Conservation (phyloP, 352 stramenopile species). For the Phytopythium helicoides region DNA sequence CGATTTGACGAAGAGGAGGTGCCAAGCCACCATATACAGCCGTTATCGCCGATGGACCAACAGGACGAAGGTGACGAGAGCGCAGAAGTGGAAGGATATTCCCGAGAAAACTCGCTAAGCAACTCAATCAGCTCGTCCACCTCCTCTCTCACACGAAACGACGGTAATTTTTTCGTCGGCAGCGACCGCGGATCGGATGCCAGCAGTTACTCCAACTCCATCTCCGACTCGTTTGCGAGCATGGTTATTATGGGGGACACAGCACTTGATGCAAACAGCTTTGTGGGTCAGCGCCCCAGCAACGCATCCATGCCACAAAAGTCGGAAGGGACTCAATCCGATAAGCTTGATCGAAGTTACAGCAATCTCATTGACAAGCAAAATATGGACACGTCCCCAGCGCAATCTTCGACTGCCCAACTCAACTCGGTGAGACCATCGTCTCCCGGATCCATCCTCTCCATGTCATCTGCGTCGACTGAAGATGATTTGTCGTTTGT, state of each 20-base stretch:
- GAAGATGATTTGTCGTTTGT: conserved; percentile 24
- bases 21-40: background rate
- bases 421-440: conserved; percentile 1
- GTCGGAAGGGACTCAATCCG: background rate
- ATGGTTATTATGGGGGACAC: conserved; percentile 29
- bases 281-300: conserved; percentile 6
- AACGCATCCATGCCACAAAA: background rate
- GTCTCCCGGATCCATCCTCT: conserved; percentile 8
- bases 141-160: conserved; percentile 12
- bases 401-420: conserved; percentile 3
- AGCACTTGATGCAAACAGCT: conserved; percentile 11
- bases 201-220: conserved; percentile 20
- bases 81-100: background rate
- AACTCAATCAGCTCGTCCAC: conserved; percentile 3
- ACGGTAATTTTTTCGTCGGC: conserved; percentile 33
- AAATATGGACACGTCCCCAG: conserved; percentile 1
- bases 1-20: conserved; percentile 4
- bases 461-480: conserved; percentile 15
- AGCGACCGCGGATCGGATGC: conserved; percentile 10
- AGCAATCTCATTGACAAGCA: conserved; percentile 15
- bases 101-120: conserved; percentile 2
- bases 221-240: conserved; percentile 25
- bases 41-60: background rate
- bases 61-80: background rate
- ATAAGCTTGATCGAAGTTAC: conserved; percentile 23